phyloP scores from a whole-genome alignment of 345 rosid genomes.

The Jatropha curcas region DNA sequence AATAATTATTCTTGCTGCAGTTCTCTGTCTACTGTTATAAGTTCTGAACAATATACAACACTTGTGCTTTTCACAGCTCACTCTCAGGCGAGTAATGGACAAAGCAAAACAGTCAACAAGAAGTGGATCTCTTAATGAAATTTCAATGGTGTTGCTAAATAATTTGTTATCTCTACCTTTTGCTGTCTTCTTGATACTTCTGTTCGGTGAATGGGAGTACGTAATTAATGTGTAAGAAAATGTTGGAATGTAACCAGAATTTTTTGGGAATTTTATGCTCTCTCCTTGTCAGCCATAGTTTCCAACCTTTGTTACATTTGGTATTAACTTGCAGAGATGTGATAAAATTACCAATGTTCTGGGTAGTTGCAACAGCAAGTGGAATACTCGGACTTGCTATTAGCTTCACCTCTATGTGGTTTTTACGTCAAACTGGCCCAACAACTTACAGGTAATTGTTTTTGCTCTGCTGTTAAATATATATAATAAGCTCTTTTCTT shows the following conservation, averaged over 20 bases:
- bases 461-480: too few species aligned
- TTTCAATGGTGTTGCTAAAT: slow-evolving; percentile 93
- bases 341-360: slow-evolving; percentile 67
- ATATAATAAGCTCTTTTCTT: neutral
- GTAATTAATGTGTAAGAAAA: slow-evolving; percentile 61
- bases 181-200: slow-evolving; percentile 58
- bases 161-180: slow-evolving; percentile 81
- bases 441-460: slow-evolving; percentile 72
- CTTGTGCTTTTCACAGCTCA: slow-evolving; percentile 55
- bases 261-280: neutral
- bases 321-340: slow-evolving; percentile 54
- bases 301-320: slow-evolving; percentile 9
- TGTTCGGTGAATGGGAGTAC: slow-evolving; percentile 76
- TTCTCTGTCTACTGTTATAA: slow-evolving; percentile 1
- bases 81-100: slow-evolving; percentile 77
- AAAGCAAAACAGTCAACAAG: slow-evolving; percentile 77
- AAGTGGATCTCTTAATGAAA: slow-evolving; percentile 74
- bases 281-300: neutral
- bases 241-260: neutral
- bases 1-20: neutral
- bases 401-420: slow-evolving; percentile 98
- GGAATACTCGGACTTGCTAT: slow-evolving; percentile 90
- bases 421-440: slow-evolving; percentile 90
- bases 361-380: slow-evolving; percentile 83
- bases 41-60: slow-evolving; percentile 12